phyloP scores from a whole-genome alignment of 768 basidiomycete genomes.

The Boletellus ananas region DNA sequence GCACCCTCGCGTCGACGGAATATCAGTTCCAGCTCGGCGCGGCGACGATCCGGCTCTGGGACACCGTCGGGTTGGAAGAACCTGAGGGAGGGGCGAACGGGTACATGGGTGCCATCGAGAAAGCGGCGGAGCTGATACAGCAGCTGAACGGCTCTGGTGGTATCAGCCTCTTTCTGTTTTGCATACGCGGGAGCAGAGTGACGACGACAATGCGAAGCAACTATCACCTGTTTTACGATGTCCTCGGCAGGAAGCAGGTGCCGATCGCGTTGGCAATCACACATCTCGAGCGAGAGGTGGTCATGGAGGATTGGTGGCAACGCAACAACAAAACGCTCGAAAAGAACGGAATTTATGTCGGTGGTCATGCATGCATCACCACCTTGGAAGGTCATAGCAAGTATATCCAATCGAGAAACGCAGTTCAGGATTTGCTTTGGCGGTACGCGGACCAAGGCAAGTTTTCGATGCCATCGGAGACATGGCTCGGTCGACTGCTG shows the following conservation, averaged over 20 bases:
- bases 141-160: conserved; percentile 25
- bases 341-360: conserved; percentile 15
- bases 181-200: conserved; percentile 29
- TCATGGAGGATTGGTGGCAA: conserved; percentile 33
- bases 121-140: conserved; percentile 30
- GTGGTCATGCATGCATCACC: conserved; percentile 30
- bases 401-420: conserved; percentile 17
- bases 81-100: conserved; percentile 11
- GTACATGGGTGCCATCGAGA: conserved; percentile 27
- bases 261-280: conserved; percentile 39
- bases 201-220: conserved; percentile 29
- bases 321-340: conserved; percentile 23
- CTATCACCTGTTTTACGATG: conserved; percentile 36
- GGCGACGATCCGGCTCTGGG: conserved; percentile 25
- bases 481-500: conserved; percentile 19
- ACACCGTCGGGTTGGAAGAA: conserved; percentile 33
- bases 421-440: conserved; percentile 20
- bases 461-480: conserved; percentile 22
- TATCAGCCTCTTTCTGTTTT: conserved; percentile 31
- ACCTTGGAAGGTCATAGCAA: conserved; percentile 19
- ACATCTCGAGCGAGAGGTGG: conserved; percentile 32
- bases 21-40: conserved; percentile 25
- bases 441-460: conserved; percentile 22
- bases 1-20: conserved; percentile 27
- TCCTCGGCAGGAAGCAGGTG: conserved; percentile 37